These are phyloP conservation scores for Herpotrichia juniperi DNA, from an alignment of 2,329 filamentous ascomycete species.

Conservation along the genomic window DNA sequence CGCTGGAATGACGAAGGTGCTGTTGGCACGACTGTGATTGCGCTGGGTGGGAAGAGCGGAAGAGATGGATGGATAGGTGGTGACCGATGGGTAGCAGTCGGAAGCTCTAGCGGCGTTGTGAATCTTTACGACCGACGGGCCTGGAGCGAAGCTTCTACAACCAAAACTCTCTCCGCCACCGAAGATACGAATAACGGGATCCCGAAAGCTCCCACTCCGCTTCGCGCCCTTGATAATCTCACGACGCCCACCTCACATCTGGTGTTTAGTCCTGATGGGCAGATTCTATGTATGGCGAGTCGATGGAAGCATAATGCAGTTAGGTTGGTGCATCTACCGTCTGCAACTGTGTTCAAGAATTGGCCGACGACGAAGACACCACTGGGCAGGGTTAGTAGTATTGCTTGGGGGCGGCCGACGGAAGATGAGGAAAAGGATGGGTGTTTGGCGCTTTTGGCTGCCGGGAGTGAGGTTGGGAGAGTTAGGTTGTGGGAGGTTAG, in stretches of 20 bases:
- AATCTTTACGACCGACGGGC: conserved; percentile 88
- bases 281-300: conserved; percentile 85
- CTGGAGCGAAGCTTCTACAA: conserved; percentile 55
- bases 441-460: conserved; percentile 65
- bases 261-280: conserved; percentile 84
- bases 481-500: conserved; percentile 82
- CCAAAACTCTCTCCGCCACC: conserved; percentile 11
- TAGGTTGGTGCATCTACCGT: conserved; percentile 85
- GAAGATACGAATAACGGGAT: conserved; percentile 54
- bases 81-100: conserved; percentile 88
- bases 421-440: conserved; percentile 68
- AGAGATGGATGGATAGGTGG: conserved; percentile 69
- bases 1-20: conserved; percentile 91
- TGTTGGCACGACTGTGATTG: conserved; percentile 81
- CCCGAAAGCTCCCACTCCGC: conserved; percentile 72
- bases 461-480: conserved; percentile 88
- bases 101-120: conserved; percentile 84
- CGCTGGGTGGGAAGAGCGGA: conserved; percentile 73
- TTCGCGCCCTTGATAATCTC: conserved; percentile 79
- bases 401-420: conserved; percentile 53
- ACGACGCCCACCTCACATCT: conserved; percentile 83
- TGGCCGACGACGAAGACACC: conserved; percentile 95
- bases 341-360: conserved; percentile 92
- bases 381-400: conserved; percentile 75
- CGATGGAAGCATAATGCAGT: conserved; percentile 88